Base-by-base conservation (phyloP, 257 asterid species). In the Perilla frutescens region DNA sequence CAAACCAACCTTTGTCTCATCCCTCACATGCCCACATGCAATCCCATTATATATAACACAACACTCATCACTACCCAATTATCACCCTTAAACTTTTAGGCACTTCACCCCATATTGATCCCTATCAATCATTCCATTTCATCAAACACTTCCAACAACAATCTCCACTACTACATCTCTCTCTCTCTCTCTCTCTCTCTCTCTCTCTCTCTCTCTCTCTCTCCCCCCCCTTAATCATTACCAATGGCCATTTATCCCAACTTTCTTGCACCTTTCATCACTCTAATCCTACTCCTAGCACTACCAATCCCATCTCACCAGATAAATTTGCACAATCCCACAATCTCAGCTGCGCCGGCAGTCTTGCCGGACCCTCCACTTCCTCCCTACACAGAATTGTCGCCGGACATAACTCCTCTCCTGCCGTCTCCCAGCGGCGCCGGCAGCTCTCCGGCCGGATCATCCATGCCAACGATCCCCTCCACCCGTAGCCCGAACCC, bases 401-500 rank as follows among this genome's bases (percentile, higher is more conserved):
- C 96, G 8, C 96, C 93, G 4, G 96, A 90, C 13, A 79, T 86
- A 68, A 62, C 91, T 37, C 96, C 96, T 5, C 93, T 90, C 32
- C 57, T 90, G 14, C 96, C 96, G 40, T 78, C 91, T 12, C 86
- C 93, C n/a, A n/a, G n/a, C n/a, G n/a, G n/a, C 0, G 13, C 79
- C 8, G 20, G 62, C n/a, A 55, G 11, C 2, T 11, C 77, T 7
- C 78, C 85, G 31, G 44, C 74, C 20, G 82, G 75, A 73, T 65
- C 85, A 15, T 74, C 89, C 69, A 44, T 78, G 37, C 89, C 91
- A 1, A 87, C 90, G 4, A 86, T 90, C 31, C 96, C 93, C 3
- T 90, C 96, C 7, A 79, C 76, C 13, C 89, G 84, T 0, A 87
- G 85, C 78, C 81, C 78, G 5, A 79, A 87, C 72, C 91, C 91